phyloP scores from a whole-genome alignment of 2,329 filamentous ascomycete species.

The Colletotrichum sp. region DNA sequence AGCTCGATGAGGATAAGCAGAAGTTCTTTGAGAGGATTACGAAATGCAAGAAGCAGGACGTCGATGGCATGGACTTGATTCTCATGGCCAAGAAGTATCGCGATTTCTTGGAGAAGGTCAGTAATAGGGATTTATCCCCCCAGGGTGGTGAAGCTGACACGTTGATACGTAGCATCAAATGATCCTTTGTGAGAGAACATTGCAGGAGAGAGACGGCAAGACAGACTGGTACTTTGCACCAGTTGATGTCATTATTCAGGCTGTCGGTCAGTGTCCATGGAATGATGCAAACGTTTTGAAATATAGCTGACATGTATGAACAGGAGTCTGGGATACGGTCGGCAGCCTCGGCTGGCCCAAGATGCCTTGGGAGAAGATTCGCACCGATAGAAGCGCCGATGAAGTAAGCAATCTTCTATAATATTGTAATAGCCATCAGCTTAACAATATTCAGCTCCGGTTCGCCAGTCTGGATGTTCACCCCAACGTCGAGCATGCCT shows the following conservation, averaged over 20 bases:
- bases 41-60: background rate
- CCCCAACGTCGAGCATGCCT: slow-evolving; percentile 52
- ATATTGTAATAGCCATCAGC: too few species aligned
- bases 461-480: slow-evolving; percentile 23
- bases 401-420: background rate
- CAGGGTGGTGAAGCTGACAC: background rate
- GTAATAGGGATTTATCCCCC: background rate
- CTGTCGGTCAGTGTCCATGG: background rate
- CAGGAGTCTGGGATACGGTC: slow-evolving; percentile 57
- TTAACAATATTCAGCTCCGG: slow-evolving; percentile 1
- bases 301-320: background rate
- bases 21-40: background rate
- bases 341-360: slow-evolving; percentile 41
- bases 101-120: slow-evolving; percentile 2
- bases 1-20: background rate
- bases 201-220: background rate
- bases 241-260: background rate
- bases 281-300: too few species aligned
- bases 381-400: background rate
- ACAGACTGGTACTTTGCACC: background rate
- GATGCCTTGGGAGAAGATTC: slow-evolving; percentile 13
- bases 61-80: background rate
- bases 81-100: background rate
- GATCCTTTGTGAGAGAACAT: background rate
- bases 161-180: slow-evolving; percentile 2